A percentile compares a stretch with the other conserved stretches of the same genome.
Conservation (phyloP, 371 early-diverging fungal species). For the Basidiobolus meristosporus region DNA sequence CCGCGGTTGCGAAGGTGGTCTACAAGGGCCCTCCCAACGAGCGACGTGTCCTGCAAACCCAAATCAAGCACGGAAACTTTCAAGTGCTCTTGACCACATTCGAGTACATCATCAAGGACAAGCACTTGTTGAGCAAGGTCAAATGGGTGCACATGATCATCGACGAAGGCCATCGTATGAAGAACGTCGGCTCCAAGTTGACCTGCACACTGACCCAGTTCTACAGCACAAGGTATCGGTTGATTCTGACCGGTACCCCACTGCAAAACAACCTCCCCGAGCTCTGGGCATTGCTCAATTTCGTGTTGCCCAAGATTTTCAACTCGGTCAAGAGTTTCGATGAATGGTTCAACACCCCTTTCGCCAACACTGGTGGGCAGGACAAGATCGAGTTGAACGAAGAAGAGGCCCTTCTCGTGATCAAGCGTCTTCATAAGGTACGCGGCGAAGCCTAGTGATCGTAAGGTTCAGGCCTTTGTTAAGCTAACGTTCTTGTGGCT, state of each 20-base stretch:
- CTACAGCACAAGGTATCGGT: constrained; percentile 76
- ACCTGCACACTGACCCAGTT: constrained; percentile 62
- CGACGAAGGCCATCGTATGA: constrained; percentile 99
- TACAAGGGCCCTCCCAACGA: constrained; percentile 75
- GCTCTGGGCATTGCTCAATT: constrained; percentile 96
- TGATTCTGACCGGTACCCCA: constrained; percentile 98
- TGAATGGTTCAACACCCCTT: constrained; percentile 96
- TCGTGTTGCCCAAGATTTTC: constrained; percentile 91
- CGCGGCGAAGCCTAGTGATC: background rate
- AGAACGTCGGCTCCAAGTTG: constrained; percentile 84
- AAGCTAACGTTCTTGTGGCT: background rate
- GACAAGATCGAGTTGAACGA: constrained; percentile 83
- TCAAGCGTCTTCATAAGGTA: constrained; percentile 88
- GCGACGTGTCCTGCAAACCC: constrained; percentile 52
- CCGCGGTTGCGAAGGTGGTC: constrained; percentile 67
- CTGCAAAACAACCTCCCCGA: constrained; percentile 98
- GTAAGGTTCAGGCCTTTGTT: background rate
- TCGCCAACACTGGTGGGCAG: constrained; percentile 67
- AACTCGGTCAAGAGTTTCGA: constrained; percentile 90
- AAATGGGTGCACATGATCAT: constrained; percentile 93
- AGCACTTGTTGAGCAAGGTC: constrained; percentile 59
- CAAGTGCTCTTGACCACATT: constrained; percentile 95
- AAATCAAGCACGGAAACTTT: constrained; percentile 61
- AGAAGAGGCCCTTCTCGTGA: constrained; percentile 94
- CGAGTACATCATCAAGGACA: constrained; percentile 93